Conservation (phyloP, 148 eudicot genomes). For the Chenopodium suecicum region DNA sequence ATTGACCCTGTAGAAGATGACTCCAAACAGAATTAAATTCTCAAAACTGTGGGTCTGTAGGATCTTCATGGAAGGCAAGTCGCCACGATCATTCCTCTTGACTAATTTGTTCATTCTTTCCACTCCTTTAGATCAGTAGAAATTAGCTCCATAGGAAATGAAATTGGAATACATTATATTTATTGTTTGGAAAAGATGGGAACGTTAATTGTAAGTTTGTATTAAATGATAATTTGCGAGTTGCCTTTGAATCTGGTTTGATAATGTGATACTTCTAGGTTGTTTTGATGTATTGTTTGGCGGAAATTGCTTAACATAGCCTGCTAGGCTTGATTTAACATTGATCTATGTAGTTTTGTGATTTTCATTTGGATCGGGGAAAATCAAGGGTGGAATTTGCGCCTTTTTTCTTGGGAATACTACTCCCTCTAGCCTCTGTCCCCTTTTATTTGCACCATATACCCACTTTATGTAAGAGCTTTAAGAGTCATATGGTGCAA, state of each 20-base stretch:
- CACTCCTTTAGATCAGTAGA: background rate
- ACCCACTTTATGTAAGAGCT: too few relatives aligned
- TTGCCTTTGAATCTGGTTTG: background rate
- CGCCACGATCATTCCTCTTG: background rate
- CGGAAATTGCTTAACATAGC: background rate
- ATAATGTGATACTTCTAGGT: too few relatives aligned
- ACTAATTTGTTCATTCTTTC: background rate
- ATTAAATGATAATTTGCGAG: background rate
- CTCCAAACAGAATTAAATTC: conserved; percentile 18
- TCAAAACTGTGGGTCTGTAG: background rate
- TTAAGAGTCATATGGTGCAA: too few relatives aligned
- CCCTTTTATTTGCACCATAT: too few relatives aligned
- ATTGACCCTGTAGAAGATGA: conserved; percentile 38
- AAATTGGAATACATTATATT: background rate
- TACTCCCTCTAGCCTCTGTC: too few relatives aligned
- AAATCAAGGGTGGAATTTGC: background rate
- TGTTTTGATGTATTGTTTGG: background rate
- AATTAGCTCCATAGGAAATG: background rate
- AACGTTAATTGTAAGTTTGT: background rate
- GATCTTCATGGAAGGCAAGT: conserved; percentile 3
- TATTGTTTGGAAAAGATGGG: background rate
- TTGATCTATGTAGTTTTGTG: background rate
- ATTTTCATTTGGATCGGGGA: background rate
- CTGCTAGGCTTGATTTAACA: background rate
- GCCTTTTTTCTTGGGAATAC: too few relatives aligned